phyloP scores from a whole-genome alignment of 2,329 filamentous ascomycete species.

The Endoconidiophora laricicola region DNA sequence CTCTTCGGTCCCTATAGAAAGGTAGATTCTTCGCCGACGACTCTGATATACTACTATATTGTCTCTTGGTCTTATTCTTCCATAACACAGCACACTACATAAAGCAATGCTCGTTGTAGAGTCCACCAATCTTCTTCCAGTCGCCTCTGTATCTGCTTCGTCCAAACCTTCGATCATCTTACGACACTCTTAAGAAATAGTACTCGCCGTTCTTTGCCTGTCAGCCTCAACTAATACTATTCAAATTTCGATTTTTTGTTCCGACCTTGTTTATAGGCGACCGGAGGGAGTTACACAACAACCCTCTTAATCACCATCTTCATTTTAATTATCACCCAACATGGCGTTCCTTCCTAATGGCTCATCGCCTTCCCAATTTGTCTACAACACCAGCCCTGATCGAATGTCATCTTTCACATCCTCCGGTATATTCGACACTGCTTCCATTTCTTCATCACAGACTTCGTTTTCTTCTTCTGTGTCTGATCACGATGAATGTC shows the following conservation, averaged over 20 bases:
- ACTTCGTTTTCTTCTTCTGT: slow-evolving; percentile 60
- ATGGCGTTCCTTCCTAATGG: slow-evolving; percentile 31
- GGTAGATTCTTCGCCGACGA: not conserved
- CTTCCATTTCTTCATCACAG: slow-evolving; percentile 44
- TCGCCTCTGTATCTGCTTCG: slow-evolving; percentile 7
- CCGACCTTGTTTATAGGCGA: slow-evolving; percentile 36
- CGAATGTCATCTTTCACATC: slow-evolving; percentile 3
- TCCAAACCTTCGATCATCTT: not conserved
- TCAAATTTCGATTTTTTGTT: slow-evolving; percentile 4
- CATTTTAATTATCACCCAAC: slow-evolving; percentile 26
- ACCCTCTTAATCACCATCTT: not conserved
- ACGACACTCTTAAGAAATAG: not conserved
- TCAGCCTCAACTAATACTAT: not conserved
- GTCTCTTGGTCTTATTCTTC: not conserved
- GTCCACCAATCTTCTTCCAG: slow-evolving; percentile 1
- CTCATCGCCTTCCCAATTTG: slow-evolving; percentile 34
- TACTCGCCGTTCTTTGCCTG: not conserved
- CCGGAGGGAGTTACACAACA: slow-evolving; percentile 27
- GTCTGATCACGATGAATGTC: slow-evolving; percentile 53
- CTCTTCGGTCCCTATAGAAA: not conserved
- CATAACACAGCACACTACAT: not conserved
- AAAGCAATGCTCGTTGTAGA: slow-evolving; percentile 10
- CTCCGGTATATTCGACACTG: slow-evolving; percentile 5
- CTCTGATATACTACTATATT: not conserved
- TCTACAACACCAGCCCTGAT: slow-evolving; percentile 17